These are phyloP conservation scores for Ramaria sp. DNA, from an alignment of 768 basidiomycete species.

Conservation along the genomic window DNA sequence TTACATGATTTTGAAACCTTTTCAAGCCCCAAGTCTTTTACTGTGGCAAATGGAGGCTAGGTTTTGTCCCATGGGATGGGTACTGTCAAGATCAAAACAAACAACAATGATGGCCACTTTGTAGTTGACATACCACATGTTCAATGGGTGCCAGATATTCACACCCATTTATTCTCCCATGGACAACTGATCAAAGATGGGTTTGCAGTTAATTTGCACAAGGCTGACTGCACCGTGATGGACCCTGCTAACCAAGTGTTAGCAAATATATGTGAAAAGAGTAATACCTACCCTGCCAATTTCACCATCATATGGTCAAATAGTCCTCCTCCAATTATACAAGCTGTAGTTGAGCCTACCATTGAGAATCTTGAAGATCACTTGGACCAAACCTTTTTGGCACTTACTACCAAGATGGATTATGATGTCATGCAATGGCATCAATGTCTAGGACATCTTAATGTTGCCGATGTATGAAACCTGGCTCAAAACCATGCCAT, in stretches of 20 bases:
- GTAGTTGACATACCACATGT: background rate
- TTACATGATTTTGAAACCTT: background rate
- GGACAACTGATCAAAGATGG: background rate
- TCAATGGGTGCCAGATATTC: background rate
- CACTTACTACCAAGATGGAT: background rate
- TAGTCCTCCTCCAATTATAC: background rate
- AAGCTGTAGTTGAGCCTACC: background rate
- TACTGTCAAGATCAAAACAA: background rate
- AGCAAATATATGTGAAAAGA: background rate
- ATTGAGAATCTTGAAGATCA: background rate
- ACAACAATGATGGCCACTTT: background rate
- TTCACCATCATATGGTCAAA: background rate
- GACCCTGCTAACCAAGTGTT: background rate
- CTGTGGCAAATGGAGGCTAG: background rate
- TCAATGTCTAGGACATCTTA: background rate
- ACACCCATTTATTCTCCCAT: background rate
- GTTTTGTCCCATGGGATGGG: background rate
- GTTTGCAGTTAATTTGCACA: background rate
- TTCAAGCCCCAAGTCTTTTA: background rate
- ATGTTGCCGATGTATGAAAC: background rate
- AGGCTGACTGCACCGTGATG: background rate
- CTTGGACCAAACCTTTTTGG: background rate
- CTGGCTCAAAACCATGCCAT: background rate
- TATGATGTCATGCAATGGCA: background rate
- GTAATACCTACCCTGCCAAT: background rate